A percentile compares a stretch with the other conserved stretches of the same genome.
phyloP scores from a whole-genome alignment of 768 basidiomycete genomes.

The Podaxis carcinomalis region DNA sequence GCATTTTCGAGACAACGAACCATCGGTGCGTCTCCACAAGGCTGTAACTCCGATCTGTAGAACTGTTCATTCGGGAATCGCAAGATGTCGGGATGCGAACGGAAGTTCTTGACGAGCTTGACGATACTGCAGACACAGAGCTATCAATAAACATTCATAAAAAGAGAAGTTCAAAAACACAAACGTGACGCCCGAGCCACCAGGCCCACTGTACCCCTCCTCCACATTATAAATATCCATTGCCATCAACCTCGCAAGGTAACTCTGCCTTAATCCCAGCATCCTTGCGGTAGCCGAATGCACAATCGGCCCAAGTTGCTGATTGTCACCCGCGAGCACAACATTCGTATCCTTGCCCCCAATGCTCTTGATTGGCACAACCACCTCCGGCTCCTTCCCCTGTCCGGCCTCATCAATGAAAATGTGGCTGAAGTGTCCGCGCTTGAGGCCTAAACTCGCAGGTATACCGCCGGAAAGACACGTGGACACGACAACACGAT shows the following conservation, averaged over 20 bases:
- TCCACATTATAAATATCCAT: constrained; percentile 32
- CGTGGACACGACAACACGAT: constrained; percentile 52
- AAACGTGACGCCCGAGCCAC: constrained; percentile 34
- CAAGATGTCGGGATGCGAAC: constrained; percentile 53
- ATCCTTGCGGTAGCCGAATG: constrained; percentile 39
- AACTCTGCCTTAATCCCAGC: constrained; percentile 51
- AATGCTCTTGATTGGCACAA: constrained; percentile 51
- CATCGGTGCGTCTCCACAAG: constrained; percentile 41
- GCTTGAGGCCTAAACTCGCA: constrained; percentile 39
- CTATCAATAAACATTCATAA: neutral
- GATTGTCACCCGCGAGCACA: constrained; percentile 56
- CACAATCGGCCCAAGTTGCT: constrained; percentile 59
- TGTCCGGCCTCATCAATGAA: constrained; percentile 67
- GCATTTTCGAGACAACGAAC: constrained; percentile 34
- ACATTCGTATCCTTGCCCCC: constrained; percentile 44
- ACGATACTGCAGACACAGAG: constrained; percentile 35
- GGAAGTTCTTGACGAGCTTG: constrained; percentile 57
- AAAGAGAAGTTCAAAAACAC: constrained; percentile 11
- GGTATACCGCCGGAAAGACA: constrained; percentile 51
- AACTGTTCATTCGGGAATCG: constrained; percentile 54
- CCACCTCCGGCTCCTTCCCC: constrained; percentile 54
- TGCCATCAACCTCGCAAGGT: constrained; percentile 46
- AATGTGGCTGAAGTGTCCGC: constrained; percentile 57
- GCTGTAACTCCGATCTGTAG: constrained; percentile 46
- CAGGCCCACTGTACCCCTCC: constrained; percentile 10